Base-by-base conservation (phyloP, 208 protist genomes). In the Wallacemonas rigidus region DNA sequence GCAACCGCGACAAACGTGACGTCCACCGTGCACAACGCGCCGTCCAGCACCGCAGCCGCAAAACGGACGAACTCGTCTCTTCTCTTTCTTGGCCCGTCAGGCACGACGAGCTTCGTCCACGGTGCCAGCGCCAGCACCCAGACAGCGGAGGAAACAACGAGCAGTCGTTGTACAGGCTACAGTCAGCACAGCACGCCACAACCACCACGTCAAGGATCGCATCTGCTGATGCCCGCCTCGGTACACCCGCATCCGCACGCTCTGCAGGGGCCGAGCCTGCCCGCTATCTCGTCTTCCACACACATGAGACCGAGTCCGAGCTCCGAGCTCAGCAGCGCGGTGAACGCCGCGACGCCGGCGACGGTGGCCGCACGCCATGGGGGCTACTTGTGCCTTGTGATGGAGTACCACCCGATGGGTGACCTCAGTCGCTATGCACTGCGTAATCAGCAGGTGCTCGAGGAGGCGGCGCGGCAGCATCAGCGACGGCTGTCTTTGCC, bases 371-470 rank as follows among this genome's bases (percentile, higher is more conserved):
- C 69, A 4, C 53, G 69, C 3, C 78, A 81, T 67, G 85, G 69
- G 40, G 80, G 91, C 0, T 94, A 92, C 60, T 67, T 96, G 39
- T 93, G 87, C 53, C 81, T 96, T 43, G 87, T 96, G 3, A 90
- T 94, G 83, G 85, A 91, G 65, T 91, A 92, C 71, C 88, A 96
- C 72, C 76, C 85, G 9, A 81, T 89, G 79, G 91, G 91, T 2
- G 91, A 96, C 71, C 76, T 96, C 2, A 87, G 82, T 63, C 83
- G 79, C 48, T 95, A 95, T 67, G 81, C 79, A 2, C 72, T 91
- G 55, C 85, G 76, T 14, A 69, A 69, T 26, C 77, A 85, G 71
- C 57, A 76, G 43, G 69, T 71, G 15, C 72, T 76, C 39, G 70
- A 45, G 43, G 36, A 38, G 5, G 60, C 7, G 2, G 60, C 60